Conservation (phyloP, 192 early-diverging fungal genomes). For the Neocallimastix lanati region DNA sequence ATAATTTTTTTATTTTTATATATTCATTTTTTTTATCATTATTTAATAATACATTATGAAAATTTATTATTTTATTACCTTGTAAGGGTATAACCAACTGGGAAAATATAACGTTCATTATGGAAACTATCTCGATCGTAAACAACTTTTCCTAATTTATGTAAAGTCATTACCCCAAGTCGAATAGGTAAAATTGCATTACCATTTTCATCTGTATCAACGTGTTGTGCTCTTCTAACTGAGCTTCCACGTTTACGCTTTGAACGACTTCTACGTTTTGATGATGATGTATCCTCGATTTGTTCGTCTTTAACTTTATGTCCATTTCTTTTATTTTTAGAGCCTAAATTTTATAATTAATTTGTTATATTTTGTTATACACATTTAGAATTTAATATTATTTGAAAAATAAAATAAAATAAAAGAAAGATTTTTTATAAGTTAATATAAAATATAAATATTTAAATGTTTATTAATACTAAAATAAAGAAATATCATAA, state of each 20-base stretch:
- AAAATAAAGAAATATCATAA: too few species aligned
- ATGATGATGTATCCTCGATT: not conserved
- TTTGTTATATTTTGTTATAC: too few species aligned
- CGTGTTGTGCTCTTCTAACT: not conserved
- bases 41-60: not conserved
- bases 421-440: too few species aligned
- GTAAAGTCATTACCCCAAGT: slow-evolving; percentile 58
- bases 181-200: slow-evolving; percentile 55
- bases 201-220: slow-evolving; percentile 34
- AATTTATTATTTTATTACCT: not conserved
- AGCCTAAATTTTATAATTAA: not conserved
- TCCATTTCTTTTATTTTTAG: not conserved
- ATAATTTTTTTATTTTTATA: too few species aligned
- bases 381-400: too few species aligned
- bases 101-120: slow-evolving; percentile 80
- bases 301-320: not conserved
- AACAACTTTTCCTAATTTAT: slow-evolving; percentile 50
- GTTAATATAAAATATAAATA: too few species aligned
- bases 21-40: too few species aligned
- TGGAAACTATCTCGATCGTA: slow-evolving; percentile 62
- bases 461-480: too few species aligned
- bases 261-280: not conserved
- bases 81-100: slow-evolving; percentile 64
- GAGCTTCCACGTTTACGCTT: not conserved
- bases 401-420: too few species aligned